Evolutionary conservation across 2,329 filamentous ascomycete species (phyloP).

Genomic region (Annulohypoxylon truncatum): DNA sequence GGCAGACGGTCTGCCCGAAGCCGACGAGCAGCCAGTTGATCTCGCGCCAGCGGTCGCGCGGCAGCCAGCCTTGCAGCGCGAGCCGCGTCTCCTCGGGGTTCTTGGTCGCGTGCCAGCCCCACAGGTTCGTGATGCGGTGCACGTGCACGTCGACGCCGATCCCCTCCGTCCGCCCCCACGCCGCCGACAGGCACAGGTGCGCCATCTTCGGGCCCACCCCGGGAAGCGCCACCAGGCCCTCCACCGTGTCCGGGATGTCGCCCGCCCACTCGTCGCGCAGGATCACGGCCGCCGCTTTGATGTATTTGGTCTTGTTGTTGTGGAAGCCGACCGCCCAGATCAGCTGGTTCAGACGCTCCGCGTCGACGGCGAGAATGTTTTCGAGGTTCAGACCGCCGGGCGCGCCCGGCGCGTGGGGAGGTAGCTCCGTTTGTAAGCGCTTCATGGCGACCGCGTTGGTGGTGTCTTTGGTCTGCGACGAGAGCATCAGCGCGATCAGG

Average conservation of each 20-base stretch:
- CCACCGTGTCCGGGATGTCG: conserved; percentile 84
- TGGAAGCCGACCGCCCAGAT: conserved; percentile 92
- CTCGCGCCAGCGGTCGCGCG: conserved; percentile 86
- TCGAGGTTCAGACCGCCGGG: conserved; percentile 74
- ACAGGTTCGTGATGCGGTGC: conserved; percentile 92
- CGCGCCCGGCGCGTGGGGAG: conserved; percentile 59
- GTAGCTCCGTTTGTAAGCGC: conserved; percentile 79
- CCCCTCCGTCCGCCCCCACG: conserved; percentile 72
- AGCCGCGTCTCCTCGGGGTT: conserved; percentile 84
- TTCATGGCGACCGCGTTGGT: conserved; percentile 87
- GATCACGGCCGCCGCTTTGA: conserved; percentile 80
- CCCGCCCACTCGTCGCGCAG: conserved; percentile 75
- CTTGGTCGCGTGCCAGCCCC: conserved; percentile 88
- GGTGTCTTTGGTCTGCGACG: conserved; percentile 92
- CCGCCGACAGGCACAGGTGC: conserved; percentile 84
- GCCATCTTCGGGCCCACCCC: conserved; percentile 97
- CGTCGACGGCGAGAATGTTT: conserved; percentile 79
- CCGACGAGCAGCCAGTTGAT: conserved; percentile 92
- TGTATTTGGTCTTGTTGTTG: conserved; percentile 90
- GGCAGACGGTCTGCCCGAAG: conserved; percentile 86
- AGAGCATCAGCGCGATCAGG: conserved; percentile 88
- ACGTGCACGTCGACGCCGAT: conserved; percentile 97
- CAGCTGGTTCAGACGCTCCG: conserved; percentile 73
- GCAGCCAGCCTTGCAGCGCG: conserved; percentile 84
- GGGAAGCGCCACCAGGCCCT: conserved; percentile 79